Evolutionary conservation across 768 basidiomycete genomes (phyloP), one percentile per base, ranked within the genome.

Genomic region (Leccinum obscurum): DNA sequence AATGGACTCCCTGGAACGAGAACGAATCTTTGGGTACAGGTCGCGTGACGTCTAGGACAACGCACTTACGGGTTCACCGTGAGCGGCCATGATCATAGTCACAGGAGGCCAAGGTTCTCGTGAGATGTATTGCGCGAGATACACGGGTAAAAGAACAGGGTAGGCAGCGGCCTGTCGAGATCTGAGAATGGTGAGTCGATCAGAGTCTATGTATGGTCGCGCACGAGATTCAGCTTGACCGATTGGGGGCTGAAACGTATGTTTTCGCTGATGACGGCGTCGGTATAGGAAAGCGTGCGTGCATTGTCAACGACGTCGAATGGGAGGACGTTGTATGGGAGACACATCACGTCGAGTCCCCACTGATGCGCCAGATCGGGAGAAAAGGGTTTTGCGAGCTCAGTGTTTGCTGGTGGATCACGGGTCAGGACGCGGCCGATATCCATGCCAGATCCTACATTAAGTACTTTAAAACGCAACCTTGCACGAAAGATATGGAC

Each of bases 71-170:
- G 70, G 67, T 34, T 65, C 58, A 30, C 56, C 17, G 54, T 76
- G 64, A 34, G 73, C 75, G 7, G 70, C 57, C 39, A 70, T 32
- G 56, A 76, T 61, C 2, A 75, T 55, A 3, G 75, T 76, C 34
- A 75, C 60, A 4, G 67, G 64, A 1, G 68, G 68, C 61, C 70
- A 73, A 28, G 67, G 70, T 14, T 66, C 58, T 6, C 59, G 50
- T 7, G 71, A 64, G 54, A 78, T 65, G 65, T 86, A 88, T 63
- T 81, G 80, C 20, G 77, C 78, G 10, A 88, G 73, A 70, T 88
- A 89, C 5, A 87, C 67, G 5, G 87, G 87, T n/a, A 89, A 69
- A 22, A 89, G 77, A 34, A 89, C 74, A 3, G 87, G 87, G 62
- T 84, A 86, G 39, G 81, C 85, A 24, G 85, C 80, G 20, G 83